Percentiles rank a stretch among this genome's conserved stretches.
phyloP scores from a whole-genome alignment of 1,139 yeast species.

The Suhomyces chickasaworum region DNA sequence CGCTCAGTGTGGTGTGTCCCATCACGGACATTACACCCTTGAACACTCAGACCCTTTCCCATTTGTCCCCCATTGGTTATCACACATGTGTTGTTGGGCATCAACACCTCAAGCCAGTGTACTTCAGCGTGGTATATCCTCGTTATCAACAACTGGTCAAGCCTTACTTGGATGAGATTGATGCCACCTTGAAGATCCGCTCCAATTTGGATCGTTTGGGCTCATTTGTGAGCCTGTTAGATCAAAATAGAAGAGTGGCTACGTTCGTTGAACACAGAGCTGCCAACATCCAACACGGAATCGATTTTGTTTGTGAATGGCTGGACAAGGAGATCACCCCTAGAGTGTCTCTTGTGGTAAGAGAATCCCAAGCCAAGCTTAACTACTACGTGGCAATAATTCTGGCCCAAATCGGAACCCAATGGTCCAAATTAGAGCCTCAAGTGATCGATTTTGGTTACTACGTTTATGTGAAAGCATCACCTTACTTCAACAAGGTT shows the following conservation, averaged over 20 bases:
- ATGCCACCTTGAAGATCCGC: constrained; percentile 1
- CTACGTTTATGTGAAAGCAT: neutral
- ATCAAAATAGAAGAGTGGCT: constrained; percentile 6
- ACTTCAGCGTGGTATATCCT: constrained; percentile 6
- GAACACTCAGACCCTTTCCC: constrained; percentile 3
- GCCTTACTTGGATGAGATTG: constrained; percentile 11
- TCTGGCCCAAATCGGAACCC: neutral
- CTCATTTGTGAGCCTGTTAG: constrained; percentile 5
- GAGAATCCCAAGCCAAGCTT: neutral
- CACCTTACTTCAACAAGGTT: constrained; percentile 3
- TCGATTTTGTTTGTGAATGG: constrained; percentile 1
- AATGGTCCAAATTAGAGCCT: constrained; percentile 2
- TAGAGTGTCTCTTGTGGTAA: neutral
- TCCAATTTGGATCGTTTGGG: neutral
- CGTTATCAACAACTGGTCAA: constrained; percentile 6
- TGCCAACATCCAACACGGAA: constrained; percentile 1
- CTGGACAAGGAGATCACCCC: constrained; percentile 1
- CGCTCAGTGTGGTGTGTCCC: constrained; percentile 16
- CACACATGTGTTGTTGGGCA: constrained; percentile 15
- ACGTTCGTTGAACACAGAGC: constrained; percentile 2
- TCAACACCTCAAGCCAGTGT: constrained; percentile 12
- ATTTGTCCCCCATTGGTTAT: constrained; percentile 12
- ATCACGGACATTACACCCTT: constrained; percentile 7
- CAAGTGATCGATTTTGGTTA: neutral
- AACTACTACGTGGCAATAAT: constrained; percentile 1